Evolutionary conservation across 768 basidiomycete genomes (phyloP), one percentile per base, ranked within the genome.

Genomic region (Termitomyces eurrhizus): DNA sequence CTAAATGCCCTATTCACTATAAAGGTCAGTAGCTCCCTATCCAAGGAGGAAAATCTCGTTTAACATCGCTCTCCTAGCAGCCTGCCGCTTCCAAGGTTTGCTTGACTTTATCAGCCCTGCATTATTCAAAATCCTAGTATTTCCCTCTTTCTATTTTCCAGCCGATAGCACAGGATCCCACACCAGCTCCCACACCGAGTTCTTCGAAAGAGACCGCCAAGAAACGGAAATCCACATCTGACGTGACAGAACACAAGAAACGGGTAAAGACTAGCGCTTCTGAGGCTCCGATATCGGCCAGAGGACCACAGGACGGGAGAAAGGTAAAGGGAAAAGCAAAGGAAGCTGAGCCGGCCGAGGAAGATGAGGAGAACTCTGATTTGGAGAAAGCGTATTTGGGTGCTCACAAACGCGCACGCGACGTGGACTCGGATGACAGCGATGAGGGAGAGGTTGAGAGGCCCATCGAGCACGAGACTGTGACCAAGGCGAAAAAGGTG

Each of bases 1-100:
- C 77, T 92, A 9, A 87, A 90, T 66, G 77, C 79, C 29, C 66
- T 92, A 33, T 89, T 92, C 68, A 78, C 78, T 35, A 68, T 79
- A 41, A 79, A 80, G 62, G 86, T 85, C 62, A 64, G 82, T 70
- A 45, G 29, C 44, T 36, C 13, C 7, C 16, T 33, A 36, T 2
- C n/a, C 13, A 21, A 56, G 29, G 29, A 33, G 60, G 11, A 53
- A 48, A 32, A 32, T 14, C 35, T 48, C 51, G 7, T 21, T 53
- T n/a, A 53, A 57, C 59, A 46, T 61, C 60, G 32, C 60, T 45
- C 48, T 58, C 49, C 39, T 59, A 51, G 14, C 57, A 72, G 65
- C 62, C 66, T 36, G 59, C 58, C 32, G 62, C 65, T 36, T 56
- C 60, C 5, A 39, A 56, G 55, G 60, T 61, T 61, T 45, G 14